Percentiles rank a stretch among this genome's conserved stretches.
Conservation (phyloP, 352 stramenopile genomes). For the Phytophthora tubulina region DNA sequence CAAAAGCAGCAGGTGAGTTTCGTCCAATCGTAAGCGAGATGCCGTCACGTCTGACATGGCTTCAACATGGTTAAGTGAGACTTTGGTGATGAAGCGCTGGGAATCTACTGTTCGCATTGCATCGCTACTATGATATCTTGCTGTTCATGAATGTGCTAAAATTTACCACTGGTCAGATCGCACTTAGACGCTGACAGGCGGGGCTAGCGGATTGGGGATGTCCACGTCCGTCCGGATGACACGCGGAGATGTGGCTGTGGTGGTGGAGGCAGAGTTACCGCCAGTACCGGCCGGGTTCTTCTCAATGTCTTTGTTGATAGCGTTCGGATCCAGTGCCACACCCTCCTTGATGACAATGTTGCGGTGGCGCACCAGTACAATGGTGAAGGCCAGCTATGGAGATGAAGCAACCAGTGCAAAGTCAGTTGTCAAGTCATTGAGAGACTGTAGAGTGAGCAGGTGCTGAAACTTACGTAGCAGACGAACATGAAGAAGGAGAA, state of each 20-base stretch:
- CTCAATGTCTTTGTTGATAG: slow-evolving; percentile 50
- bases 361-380: slow-evolving; percentile 80
- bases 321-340: slow-evolving; percentile 49
- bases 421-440: neutral
- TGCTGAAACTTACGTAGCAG: slow-evolving; percentile 72
- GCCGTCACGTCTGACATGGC: slow-evolving; percentile 22
- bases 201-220: slow-evolving; percentile 61
- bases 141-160: neutral
- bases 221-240: slow-evolving; percentile 75
- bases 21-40: slow-evolving; percentile 8
- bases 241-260: slow-evolving; percentile 62
- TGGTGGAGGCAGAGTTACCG: slow-evolving; percentile 29
- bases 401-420: slow-evolving; percentile 7
- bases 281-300: slow-evolving; percentile 53
- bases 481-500: slow-evolving; percentile 92
- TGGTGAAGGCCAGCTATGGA: slow-evolving; percentile 60
- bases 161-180: neutral
- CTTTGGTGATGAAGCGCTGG: neutral
- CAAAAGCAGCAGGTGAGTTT: neutral
- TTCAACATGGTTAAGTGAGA: slow-evolving; percentile 16
- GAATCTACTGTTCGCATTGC: neutral
- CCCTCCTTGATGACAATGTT: slow-evolving; percentile 88
- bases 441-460: neutral
- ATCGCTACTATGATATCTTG: slow-evolving; percentile 7
- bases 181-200: slow-evolving; percentile 76